These are phyloP conservation scores for Geotrichum phurueaensis DNA, from an alignment of 1,139 yeast genomes.

Conservation along the genomic window DNA sequence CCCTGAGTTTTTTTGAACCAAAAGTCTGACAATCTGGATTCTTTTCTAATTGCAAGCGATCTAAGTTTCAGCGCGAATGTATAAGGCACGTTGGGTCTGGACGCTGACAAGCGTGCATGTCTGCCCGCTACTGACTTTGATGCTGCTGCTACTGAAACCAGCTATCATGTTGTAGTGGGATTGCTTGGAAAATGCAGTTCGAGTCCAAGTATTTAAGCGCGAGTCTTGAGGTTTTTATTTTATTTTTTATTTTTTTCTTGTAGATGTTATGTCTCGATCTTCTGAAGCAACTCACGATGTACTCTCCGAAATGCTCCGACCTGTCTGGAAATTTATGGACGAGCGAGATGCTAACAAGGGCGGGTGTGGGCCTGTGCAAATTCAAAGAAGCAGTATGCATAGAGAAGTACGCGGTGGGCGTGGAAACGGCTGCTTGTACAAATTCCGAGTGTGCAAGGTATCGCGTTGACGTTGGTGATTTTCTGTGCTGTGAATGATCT, in stretches of 20 bases:
- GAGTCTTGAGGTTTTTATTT: background rate
- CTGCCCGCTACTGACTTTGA: background rate
- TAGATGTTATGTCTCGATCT: too few species aligned
- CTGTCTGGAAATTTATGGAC: background rate
- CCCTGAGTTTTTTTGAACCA: background rate
- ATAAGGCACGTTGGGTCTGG: background rate
- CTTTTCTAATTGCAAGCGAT: background rate
- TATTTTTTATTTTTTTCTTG: background rate
- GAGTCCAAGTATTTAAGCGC: background rate
- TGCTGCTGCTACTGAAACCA: background rate
- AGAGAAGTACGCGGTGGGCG: background rate
- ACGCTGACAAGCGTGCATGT: background rate
- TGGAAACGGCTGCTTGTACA: background rate
- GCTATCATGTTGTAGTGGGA: background rate
- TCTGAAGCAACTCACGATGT: too few species aligned
- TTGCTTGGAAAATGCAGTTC: background rate
- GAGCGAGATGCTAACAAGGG: background rate
- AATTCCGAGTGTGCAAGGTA: background rate
- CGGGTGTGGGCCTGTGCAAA: background rate
- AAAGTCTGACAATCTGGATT: background rate
- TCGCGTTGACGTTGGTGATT: conserved; percentile 4
- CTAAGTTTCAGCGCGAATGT: background rate
- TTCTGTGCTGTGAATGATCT: background rate
- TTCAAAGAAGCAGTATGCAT: background rate
- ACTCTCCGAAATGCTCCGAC: too few species aligned